Base-by-base conservation (phyloP, 176 grass and related monocot species). In the Musa acuminata region DNA sequence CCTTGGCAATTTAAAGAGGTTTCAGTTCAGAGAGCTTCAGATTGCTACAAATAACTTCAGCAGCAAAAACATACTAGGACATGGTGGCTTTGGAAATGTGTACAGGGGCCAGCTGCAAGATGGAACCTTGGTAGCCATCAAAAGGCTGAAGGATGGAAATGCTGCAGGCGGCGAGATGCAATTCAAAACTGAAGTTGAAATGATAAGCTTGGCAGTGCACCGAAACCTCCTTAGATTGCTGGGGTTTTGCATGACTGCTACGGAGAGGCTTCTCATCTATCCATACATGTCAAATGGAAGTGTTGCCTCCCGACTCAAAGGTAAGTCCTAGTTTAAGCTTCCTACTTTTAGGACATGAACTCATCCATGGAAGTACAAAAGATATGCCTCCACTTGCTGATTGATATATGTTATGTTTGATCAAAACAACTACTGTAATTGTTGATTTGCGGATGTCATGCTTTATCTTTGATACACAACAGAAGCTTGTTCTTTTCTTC, bases 261-360 rank as follows among this genome's bases (percentile, higher is more conserved):
- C 89, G 13, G 93, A 96, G 85, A 89, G 89, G 79, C 76, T 96
- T 17, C 89, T 96, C 9, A 83, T 96, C 22, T 92, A 96, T 76
- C 89, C 89, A 35, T 92, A 84, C 84, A 96, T 92, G 93, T 92
- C 89, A 19, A 96, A 96, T 79, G 93, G 93, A 82, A 96, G 93
- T 2, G 93, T 96, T 11, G 93, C 87, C 21, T 96, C 85, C 0
- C 85, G 87, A 51, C 81, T 96, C 26, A 96, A 96, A 88, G 87
- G 93, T 96, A 83, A 84, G 35, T 43, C 35, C 3, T 43, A 6
- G 35, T 43, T 43, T 43, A 43, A 43, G 5, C 3, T 43, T 43
- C 35, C 35, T 43, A 5, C 35, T 43, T 43, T 0, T 43, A 43
- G 35, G 35, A 43, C 35, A 43, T 43, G 3, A 43, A 6, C 35